These are phyloP conservation scores for Setomelanomma holmii DNA, from an alignment of 2,329 filamentous ascomycete species.

Conservation along the genomic window DNA sequence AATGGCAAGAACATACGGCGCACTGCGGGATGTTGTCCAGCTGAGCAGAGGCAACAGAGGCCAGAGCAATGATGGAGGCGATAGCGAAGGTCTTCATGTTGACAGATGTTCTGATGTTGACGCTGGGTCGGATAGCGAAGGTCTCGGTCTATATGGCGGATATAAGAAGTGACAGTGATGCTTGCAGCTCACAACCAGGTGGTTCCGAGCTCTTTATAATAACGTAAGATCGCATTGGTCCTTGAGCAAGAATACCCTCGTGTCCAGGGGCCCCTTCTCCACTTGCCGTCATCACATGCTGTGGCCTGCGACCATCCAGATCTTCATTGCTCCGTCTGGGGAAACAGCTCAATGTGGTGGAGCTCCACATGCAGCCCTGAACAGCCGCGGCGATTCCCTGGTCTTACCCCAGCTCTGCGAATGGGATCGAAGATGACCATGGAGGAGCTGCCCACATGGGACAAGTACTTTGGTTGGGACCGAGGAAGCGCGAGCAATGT, in stretches of 20 bases:
- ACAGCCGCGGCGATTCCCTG: constrained; percentile 9
- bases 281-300: constrained; percentile 32
- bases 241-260: constrained; percentile 17
- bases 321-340: constrained; percentile 22
- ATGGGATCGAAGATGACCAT: constrained; percentile 28
- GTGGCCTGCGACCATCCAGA: constrained; percentile 15
- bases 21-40: constrained; percentile 54
- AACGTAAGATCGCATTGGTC: constrained; percentile 12
- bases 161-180: constrained; percentile 20
- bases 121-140: constrained; percentile 19
- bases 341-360: constrained; percentile 15
- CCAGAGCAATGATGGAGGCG: constrained; percentile 51
- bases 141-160: constrained; percentile 12
- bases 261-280: constrained; percentile 11
- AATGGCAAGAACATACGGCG: constrained; percentile 48
- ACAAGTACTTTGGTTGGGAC: constrained; percentile 8
- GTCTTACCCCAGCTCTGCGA: constrained; percentile 17
- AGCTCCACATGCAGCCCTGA: constrained; percentile 13
- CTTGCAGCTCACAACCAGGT: constrained; percentile 10
- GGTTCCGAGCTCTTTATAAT: constrained; percentile 28
- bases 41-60: constrained; percentile 56
- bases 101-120: constrained; percentile 19
- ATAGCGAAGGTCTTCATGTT: constrained; percentile 49
- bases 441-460: constrained; percentile 30
- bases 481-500: constrained; percentile 10